phyloP scores from a whole-genome alignment of 768 basidiomycete genomes.

The Kwoniella botswanensis region DNA sequence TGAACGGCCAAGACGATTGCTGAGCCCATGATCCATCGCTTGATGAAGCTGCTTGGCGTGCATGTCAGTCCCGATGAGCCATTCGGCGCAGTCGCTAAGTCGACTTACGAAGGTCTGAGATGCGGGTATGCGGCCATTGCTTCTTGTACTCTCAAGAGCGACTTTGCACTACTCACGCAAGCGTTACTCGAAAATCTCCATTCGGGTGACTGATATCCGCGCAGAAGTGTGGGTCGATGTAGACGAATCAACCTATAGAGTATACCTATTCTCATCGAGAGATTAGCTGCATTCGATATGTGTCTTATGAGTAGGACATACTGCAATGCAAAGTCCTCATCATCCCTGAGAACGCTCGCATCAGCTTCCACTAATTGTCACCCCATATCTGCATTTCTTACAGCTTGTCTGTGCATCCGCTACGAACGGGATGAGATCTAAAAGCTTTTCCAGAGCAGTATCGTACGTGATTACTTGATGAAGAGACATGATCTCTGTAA shows the following conservation, averaged over 20 bases:
- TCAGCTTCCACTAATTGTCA: not conserved
- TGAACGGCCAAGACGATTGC: conserved; percentile 21
- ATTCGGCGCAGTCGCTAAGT: too few relatives aligned
- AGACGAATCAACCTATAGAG: conserved; percentile 27
- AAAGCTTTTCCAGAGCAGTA: not conserved
- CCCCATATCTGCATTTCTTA: not conserved
- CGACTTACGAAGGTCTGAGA: conserved; percentile 17
- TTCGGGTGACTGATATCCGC: not conserved
- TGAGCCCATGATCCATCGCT: conserved; percentile 26
- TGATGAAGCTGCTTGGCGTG: conserved; percentile 15
- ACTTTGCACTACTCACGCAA: conserved; percentile 17
- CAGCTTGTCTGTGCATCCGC: not conserved
- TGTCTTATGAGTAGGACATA: not conserved
- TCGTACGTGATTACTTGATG: conserved; percentile 6
- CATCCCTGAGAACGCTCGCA: conserved; percentile 15
- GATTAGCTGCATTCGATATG: too few relatives aligned
- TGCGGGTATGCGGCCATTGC: not conserved
- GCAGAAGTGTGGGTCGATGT: conserved; percentile 23
- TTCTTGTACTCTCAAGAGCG: conserved; percentile 2
- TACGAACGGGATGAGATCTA: not conserved
- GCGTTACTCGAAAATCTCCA: not conserved
- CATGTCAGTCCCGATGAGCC: not conserved
- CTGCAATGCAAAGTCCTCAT: conserved; percentile 14
- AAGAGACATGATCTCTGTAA: not conserved
- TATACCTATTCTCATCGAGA: conserved; percentile 15